phyloP scores from a whole-genome alignment of 768 basidiomycete genomes.

The Calocybe gangraenosa region DNA sequence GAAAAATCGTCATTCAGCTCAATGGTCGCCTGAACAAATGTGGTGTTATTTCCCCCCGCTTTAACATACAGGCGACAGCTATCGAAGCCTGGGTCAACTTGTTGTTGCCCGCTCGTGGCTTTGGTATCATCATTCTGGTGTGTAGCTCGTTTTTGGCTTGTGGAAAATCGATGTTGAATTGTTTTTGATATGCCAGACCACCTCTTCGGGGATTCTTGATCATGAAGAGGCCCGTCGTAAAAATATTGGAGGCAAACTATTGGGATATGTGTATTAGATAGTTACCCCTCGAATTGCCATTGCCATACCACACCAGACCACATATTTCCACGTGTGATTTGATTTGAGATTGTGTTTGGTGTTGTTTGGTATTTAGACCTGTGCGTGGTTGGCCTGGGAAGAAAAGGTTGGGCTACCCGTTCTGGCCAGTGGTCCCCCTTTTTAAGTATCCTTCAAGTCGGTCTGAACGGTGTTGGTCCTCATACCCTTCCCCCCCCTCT shows the following conservation, averaged over 20 bases:
- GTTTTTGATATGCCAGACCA: slow-evolving; percentile 54
- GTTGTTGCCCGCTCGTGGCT: slow-evolving; percentile 92
- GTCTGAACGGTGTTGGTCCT: too few species aligned
- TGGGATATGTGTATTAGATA: slow-evolving; percentile 86
- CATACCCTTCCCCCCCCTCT: too few species aligned
- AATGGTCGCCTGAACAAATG: slow-evolving; percentile 99
- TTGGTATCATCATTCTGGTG: slow-evolving; percentile 94
- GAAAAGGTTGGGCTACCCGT: too few species aligned
- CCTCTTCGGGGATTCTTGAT: slow-evolving; percentile 96
- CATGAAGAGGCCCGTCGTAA: slow-evolving; percentile 99
- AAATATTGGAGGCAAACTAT: slow-evolving; percentile 93
- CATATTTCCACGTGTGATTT: too few species aligned
- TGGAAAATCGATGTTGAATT: too few species aligned
- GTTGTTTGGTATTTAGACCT: too few species aligned
- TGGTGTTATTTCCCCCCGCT: slow-evolving; percentile 99
- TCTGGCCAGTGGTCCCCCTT: too few species aligned
- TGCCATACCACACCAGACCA: background rate
- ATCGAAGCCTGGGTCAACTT: slow-evolving; percentile 98
- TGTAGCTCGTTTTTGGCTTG: slow-evolving; percentile 26
- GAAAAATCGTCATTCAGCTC: slow-evolving; percentile 97
- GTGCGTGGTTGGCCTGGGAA: too few species aligned
- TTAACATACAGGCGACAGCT: slow-evolving; percentile 90
- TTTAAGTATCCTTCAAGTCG: too few species aligned
- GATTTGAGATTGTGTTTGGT: too few species aligned
- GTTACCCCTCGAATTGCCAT: background rate